Evolutionary conservation across 148 eudicot species (phyloP).

Genomic region (Arbutus unedo): DNA sequence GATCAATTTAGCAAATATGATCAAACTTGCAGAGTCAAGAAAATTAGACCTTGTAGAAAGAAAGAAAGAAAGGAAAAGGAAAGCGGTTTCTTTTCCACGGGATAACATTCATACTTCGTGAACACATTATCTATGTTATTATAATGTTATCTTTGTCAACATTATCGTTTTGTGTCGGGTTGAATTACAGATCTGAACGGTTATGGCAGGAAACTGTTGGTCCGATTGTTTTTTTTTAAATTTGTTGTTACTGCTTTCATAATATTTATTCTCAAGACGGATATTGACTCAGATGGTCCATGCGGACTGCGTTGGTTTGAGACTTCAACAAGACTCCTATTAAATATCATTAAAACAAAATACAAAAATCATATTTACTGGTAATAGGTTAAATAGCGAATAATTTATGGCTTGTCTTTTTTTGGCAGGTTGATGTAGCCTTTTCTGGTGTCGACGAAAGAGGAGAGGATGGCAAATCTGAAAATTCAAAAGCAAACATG

Average conservation of each 20-base stretch:
- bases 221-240: neutral
- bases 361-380: neutral
- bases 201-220: neutral
- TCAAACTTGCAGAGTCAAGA: neutral
- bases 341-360: neutral
- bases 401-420: constrained; percentile 7
- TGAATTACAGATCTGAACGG: neutral
- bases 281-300: neutral
- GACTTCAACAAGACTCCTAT: neutral
- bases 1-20: neutral
- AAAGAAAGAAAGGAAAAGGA: no score
- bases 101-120: neutral
- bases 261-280: neutral
- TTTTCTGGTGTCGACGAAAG: constrained; percentile 56
- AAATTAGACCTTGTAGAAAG: neutral
- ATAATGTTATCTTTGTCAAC: neutral
- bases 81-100: neutral
- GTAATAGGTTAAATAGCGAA: neutral
- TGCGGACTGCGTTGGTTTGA: neutral
- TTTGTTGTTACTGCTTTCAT: neutral
- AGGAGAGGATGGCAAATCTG: constrained; percentile 56
- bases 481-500: constrained; percentile 38
- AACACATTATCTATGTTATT: neutral
- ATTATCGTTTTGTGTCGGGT: neutral
- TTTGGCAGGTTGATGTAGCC: constrained; percentile 73